Evolutionary conservation across 176 grass and related monocot species (phyloP).

Genomic region (Carex littledalei): DNA sequence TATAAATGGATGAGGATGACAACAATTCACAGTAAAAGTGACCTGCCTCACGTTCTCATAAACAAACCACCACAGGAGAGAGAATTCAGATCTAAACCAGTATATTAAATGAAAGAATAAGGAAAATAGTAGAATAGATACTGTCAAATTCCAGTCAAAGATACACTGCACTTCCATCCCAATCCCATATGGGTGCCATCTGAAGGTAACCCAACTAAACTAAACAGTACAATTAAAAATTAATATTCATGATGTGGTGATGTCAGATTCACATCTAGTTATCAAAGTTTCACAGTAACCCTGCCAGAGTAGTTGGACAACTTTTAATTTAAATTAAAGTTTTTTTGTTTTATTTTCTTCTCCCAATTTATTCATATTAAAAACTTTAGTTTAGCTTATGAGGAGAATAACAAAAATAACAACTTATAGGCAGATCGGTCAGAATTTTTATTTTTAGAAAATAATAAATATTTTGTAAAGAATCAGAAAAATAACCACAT

Average conservation of each 20-base stretch:
- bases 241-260: background rate
- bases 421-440: background rate
- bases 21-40: too few relatives aligned
- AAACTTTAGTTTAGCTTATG: background rate
- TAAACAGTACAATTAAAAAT: background rate
- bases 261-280: background rate
- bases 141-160: background rate
- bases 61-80: background rate
- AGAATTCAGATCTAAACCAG: background rate
- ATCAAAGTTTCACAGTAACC: background rate
- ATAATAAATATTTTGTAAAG: too few relatives aligned
- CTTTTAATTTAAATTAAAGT: background rate
- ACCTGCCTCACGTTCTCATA: background rate
- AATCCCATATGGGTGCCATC: background rate
- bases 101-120: background rate
- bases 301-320: background rate
- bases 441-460: too few relatives aligned
- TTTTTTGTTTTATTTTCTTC: background rate
- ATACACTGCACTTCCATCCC: slow-evolving; percentile 1
- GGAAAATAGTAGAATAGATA: background rate
- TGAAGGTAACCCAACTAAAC: background rate
- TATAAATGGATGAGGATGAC: too few relatives aligned
- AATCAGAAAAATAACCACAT: too few relatives aligned
- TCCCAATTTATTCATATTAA: background rate
- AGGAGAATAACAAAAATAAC: background rate